phyloP scores from a whole-genome alignment of 148 eudicot genomes.

The Arctostaphylos glauca region DNA sequence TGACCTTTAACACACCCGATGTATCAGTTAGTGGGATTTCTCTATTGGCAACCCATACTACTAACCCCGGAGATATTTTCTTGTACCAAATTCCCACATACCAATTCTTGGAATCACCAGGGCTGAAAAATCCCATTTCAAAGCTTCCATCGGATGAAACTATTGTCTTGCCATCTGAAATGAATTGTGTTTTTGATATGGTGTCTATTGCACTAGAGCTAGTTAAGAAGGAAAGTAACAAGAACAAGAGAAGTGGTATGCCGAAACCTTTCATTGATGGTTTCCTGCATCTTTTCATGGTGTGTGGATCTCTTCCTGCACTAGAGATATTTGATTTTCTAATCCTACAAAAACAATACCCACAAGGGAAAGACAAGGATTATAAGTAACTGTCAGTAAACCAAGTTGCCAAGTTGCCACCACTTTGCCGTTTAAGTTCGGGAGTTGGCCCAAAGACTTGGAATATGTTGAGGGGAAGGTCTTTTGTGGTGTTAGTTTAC shows the following conservation, averaged over 20 bases:
- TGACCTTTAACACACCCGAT: neutral
- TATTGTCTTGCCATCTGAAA: neutral
- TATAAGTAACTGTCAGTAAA: too few species aligned
- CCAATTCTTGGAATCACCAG: neutral
- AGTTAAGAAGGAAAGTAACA: neutral
- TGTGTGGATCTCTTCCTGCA: neutral
- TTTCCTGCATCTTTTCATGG: neutral
- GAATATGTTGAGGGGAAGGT: too few species aligned
- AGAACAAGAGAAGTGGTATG: neutral
- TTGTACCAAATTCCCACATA: constrained; percentile 20
- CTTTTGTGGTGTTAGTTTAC: too few species aligned
- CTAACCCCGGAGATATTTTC: neutral
- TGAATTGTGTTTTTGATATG: neutral
- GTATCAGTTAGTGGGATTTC: neutral
- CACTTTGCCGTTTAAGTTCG: too few species aligned
- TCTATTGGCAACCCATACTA: neutral
- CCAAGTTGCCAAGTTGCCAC: too few species aligned
- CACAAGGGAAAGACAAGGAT: too few species aligned
- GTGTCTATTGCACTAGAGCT: neutral
- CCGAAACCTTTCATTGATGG: neutral
- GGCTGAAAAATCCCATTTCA: constrained; percentile 11
- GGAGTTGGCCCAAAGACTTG: too few species aligned
- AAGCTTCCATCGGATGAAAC: constrained; percentile 9
- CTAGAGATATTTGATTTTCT: too few species aligned
- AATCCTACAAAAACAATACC: too few species aligned